Base-by-base conservation (phyloP, 768 basidiomycete genomes). In the Antrodiella citrinella region DNA sequence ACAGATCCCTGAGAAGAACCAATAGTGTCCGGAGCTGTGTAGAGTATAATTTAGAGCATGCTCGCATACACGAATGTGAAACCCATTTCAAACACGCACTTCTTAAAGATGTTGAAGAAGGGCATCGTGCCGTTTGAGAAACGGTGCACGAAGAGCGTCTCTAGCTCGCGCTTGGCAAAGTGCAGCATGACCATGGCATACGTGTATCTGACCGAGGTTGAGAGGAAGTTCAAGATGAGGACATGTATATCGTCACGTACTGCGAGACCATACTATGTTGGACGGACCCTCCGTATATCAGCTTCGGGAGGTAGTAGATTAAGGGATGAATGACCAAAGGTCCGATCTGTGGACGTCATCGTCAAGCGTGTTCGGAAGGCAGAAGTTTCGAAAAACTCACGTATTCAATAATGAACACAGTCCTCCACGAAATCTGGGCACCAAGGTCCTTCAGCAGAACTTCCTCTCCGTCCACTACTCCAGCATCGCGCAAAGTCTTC, bases 81-180 rank as follows among this genome's bases (percentile, higher is more conserved):
- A 23, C 13, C 21, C 47, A 15, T 43, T 18, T 43, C 41, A 43
- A 5, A 43, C 12, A 57, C 78, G 23, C 49, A 96, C 95, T 99
- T 99, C 65, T 84, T 87, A 72, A 95, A 84, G 26, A 98, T 77
- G 62, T 91, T 89, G 52, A 62, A 60, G 51, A 84, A 67, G 1
- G 95, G 96, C 88, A 98, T 95, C 0, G 95, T 96, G 1, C 82
- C 87, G 67, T 92, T 81, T 24, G 93, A 97, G 75, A 97, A 98
- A 10, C 90, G 86, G 65, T 99, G 96, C 1, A 99, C 80, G 60
- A 92, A 95, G 3, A 94, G 51, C 2, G 96, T 93, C 68, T 99
- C 96, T 18, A 91, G 65, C 62, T 95, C 91, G 47, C 96, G 85
- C 69, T 99, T 99, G 42, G 78, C 53, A 68, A 93, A 98, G 64